Evolutionary conservation across 176 grass and related monocot species (phyloP).

Genomic region (Panicum miliaceum): DNA sequence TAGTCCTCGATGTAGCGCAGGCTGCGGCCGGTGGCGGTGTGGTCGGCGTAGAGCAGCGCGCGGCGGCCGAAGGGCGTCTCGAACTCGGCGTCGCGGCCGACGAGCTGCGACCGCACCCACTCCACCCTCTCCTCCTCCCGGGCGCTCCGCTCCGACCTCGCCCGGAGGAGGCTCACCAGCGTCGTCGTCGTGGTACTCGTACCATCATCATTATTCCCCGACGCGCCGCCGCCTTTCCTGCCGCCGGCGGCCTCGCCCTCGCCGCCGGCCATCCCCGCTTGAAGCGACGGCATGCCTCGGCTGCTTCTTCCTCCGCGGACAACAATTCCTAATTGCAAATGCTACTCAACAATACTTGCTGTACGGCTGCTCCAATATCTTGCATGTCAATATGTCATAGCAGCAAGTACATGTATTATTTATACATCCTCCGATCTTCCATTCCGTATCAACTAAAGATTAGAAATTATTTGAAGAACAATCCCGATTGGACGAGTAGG

Average conservation of each 20-base stretch:
- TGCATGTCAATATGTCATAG: constrained; percentile 1
- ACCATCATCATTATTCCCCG: no score
- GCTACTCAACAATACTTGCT: background rate
- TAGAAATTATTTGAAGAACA: background rate
- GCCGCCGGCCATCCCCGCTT: background rate
- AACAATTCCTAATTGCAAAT: background rate
- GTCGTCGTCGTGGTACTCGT: background rate
- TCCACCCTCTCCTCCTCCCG: constrained; percentile 49
- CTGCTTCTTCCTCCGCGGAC: background rate
- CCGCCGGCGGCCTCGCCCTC: background rate
- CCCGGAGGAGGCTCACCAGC: constrained; percentile 42
- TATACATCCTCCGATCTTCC: background rate
- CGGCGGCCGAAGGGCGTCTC: constrained; percentile 73
- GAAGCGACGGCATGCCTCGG: constrained; percentile 36
- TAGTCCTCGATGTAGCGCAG: constrained; percentile 78
- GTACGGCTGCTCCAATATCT: background rate
- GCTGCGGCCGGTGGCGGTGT: constrained; percentile 75
- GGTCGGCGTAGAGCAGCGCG: constrained; percentile 71
- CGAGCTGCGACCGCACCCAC: constrained; percentile 54
- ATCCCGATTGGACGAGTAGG: background rate
- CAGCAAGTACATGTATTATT: background rate
- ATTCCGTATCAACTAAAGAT: background rate
- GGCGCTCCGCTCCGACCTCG: constrained; percentile 33
- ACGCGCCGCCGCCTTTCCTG: background rate
- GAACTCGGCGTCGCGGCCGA: constrained; percentile 58